Evolutionary conservation across 179 eudicot genomes (phyloP).

Genomic region (Corrigiola litoralis): DNA sequence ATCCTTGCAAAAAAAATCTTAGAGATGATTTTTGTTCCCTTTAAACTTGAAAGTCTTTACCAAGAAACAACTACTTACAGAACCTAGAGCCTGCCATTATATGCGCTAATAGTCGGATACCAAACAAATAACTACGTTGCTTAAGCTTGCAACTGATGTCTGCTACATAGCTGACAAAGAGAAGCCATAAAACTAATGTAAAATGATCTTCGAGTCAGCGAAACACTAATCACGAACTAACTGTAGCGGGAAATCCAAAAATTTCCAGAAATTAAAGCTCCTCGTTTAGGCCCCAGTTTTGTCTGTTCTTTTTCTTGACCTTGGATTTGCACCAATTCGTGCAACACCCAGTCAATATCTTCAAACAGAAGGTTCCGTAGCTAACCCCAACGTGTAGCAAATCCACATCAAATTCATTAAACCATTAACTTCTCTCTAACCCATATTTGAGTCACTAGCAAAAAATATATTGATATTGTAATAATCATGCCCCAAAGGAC

Average conservation of each 20-base stretch:
- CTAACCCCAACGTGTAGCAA: conserved; percentile 20
- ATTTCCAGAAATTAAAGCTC: conserved; percentile 22
- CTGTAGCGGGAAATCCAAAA: conserved; percentile 10
- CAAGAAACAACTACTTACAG: no score
- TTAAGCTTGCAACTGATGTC: conserved; percentile 17
- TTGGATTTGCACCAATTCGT: conserved; percentile 17
- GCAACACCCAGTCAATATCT: conserved; percentile 28
- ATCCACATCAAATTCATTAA: conserved; percentile 20
- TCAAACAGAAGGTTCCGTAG: conserved; percentile 18
- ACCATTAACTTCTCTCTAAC: conserved; percentile 7
- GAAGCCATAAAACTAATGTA: background rate
- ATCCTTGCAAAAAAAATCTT: no score
- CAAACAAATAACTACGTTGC: conserved; percentile 8
- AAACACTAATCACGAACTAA: conserved; percentile 2
- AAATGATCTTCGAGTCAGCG: conserved; percentile 16
- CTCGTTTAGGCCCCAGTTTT: conserved; percentile 22
- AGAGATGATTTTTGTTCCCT: no score
- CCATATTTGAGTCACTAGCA: background rate
- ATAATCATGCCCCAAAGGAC: background rate
- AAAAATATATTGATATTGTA: background rate
- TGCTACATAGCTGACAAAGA: conserved; percentile 12
- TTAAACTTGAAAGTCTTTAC: no score
- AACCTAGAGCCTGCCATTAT: no score
- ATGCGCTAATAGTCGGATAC: background rate
- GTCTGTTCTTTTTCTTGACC: conserved; percentile 12